Conservation (phyloP, 768 basidiomycete species). For the Lentinula raphanica region DNA sequence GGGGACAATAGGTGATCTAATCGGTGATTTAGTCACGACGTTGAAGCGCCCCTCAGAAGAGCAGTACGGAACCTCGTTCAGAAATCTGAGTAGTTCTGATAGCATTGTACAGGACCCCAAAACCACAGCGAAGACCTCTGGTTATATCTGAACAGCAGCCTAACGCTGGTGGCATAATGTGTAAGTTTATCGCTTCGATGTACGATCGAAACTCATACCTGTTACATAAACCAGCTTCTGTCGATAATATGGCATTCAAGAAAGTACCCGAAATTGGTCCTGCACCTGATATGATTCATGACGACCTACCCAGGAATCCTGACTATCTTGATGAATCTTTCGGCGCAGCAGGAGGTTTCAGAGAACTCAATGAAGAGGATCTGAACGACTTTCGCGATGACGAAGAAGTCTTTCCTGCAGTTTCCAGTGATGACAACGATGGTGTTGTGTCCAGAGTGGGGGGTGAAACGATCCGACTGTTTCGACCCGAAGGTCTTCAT, state of each 20-base stretch:
- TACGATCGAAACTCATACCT: background rate
- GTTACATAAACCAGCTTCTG: constrained; percentile 41
- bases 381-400: constrained; percentile 57
- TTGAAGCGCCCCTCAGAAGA: constrained; percentile 31
- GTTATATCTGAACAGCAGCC: constrained; percentile 23
- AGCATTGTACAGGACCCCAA: constrained; percentile 17
- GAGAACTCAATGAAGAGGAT: constrained; percentile 68
- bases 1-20: constrained; percentile 50
- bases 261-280: constrained; percentile 70
- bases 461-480: constrained; percentile 82
- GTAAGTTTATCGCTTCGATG: constrained; percentile 17
- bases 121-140: constrained; percentile 24
- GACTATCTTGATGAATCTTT: constrained; percentile 87
- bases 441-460: constrained; percentile 58
- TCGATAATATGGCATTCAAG: constrained; percentile 82
- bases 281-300: constrained; percentile 82
- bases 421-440: constrained; percentile 21
- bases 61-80: constrained; percentile 14
- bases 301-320: constrained; percentile 84
- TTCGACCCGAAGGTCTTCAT: constrained; percentile 58
- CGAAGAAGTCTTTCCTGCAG: constrained; percentile 20
- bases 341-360: constrained; percentile 69
- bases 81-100: background rate
- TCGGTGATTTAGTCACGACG: constrained; percentile 42
- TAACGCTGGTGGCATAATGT: constrained; percentile 21